Evolutionary conservation across 1,284 basidiomycete genomes (phyloP), one percentile per base, ranked within the genome.

Genomic region (Rhodofomes roseus): DNA sequence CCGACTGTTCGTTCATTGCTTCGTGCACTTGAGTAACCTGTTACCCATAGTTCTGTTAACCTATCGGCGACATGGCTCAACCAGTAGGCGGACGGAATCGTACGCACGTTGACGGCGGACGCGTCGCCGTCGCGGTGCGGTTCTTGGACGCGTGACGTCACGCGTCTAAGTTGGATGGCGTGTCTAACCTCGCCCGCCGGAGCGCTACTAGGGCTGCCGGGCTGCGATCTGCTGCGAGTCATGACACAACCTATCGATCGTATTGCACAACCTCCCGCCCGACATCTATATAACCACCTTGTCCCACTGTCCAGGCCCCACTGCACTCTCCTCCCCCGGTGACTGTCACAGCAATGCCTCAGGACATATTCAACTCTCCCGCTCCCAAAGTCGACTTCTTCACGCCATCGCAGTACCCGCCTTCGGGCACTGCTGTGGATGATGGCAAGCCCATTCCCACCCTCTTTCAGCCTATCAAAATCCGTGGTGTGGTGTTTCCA

Each of bases 381-480:
- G 67, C 65, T 12, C 62, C 65, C 2, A 71, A 69, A 31, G 65
- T 79, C 16, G 64, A 81, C 2, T 84, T 78, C 70, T 85, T 79
- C 65, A 85, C 82, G 7, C 84, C 84, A 4, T 74, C 76, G 1
- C 84, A 86, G 63, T 65, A 68, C 8, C 79, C 78, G 1, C 74
- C 82, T 11, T 72, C 83, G 0, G 84, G 85, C 7, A 78, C 80
- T 9, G 81, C 79, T 1, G 62, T 75, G 16, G 70, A 75, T 36
- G 37, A 55, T n/a, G 57, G 57, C 20, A 62, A 56, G 25, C 61
- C 61, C 2, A 50, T 66, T 22, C 87, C 89, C 2, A 73, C 78
- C 53, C 71, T 92, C 9, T 93, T 93, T 72, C 73, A 84, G 63
- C 84, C 87, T 7, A 67, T 92, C 58, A 85, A 75, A 11, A 81